phyloP scores from a whole-genome alignment of 371 early-diverging fungal species.

The Mucor velutinosus region DNA sequence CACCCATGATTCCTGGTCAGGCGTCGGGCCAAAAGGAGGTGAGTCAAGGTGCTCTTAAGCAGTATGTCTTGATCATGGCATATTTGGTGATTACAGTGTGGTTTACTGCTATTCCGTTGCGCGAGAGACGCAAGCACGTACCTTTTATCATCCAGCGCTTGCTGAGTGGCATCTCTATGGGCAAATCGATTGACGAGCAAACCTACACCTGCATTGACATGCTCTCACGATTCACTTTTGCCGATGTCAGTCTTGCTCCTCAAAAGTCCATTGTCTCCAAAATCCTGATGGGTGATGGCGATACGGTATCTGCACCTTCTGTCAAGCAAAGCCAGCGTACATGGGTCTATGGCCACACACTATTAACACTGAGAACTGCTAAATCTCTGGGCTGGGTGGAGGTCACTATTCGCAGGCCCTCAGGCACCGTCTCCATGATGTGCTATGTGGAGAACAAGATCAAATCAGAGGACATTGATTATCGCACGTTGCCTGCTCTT shows the following conservation, averaged over 20 bases:
- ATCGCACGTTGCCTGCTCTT: constrained; percentile 57
- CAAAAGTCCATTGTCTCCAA: constrained; percentile 45
- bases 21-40: constrained; percentile 16
- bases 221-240: constrained; percentile 84
- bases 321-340: constrained; percentile 51
- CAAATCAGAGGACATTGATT: constrained; percentile 58
- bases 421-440: constrained; percentile 76
- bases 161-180: constrained; percentile 52
- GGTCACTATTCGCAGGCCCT: constrained; percentile 81
- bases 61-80: constrained; percentile 87
- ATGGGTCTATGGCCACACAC: constrained; percentile 87
- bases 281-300: constrained; percentile 46
- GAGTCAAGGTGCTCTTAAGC: constrained; percentile 56
- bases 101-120: constrained; percentile 78
- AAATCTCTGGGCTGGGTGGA: constrained; percentile 76
- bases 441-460: constrained; percentile 77
- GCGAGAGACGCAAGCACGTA: constrained; percentile 80
- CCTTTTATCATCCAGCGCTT: constrained; percentile 80
- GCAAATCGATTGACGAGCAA: constrained; percentile 69
- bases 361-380: constrained; percentile 74
- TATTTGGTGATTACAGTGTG: constrained; percentile 89
- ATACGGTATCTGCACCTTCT: not conserved
- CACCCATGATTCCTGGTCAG: constrained; percentile 14
- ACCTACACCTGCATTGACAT: constrained; percentile 92
- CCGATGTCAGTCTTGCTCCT: constrained; percentile 70